phyloP scores from a whole-genome alignment of 768 basidiomycete species.

The Lentinula edodes region DNA sequence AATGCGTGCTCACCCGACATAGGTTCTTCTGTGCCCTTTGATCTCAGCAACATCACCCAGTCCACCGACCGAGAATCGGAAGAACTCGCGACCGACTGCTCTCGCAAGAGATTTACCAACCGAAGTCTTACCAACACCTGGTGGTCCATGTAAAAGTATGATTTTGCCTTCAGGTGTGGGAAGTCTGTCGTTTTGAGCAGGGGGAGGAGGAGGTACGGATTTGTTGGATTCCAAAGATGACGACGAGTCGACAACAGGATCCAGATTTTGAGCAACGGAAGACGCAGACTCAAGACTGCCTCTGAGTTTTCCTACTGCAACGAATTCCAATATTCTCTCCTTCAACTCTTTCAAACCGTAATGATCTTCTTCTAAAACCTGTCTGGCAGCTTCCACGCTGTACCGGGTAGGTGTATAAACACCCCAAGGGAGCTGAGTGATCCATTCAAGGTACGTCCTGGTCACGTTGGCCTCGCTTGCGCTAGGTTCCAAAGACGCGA shows the following conservation, averaged over 20 bases:
- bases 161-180: constrained; percentile 74
- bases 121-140: constrained; percentile 95
- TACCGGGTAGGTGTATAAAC: constrained; percentile 92
- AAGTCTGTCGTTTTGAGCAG: constrained; percentile 8
- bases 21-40: constrained; percentile 97
- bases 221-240: not conserved
- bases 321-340: constrained; percentile 90
- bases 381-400: constrained; percentile 74
- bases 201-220: not conserved
- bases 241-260: not conserved
- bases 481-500: constrained; percentile 84
- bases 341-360: constrained; percentile 92
- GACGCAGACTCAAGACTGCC: constrained; percentile 62
- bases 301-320: constrained; percentile 90
- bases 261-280: not conserved
- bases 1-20: constrained; percentile 64
- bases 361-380: constrained; percentile 90
- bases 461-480: constrained; percentile 93
- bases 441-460: constrained; percentile 91
- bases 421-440: constrained; percentile 96
- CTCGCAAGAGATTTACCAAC: constrained; percentile 95
- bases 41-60: constrained; percentile 98
- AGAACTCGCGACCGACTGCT: constrained; percentile 88
- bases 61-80: constrained; percentile 95
- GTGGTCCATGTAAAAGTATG: constrained; percentile 92